Conservation (phyloP, 1,284 basidiomycete species). For the Takashimella koratensis region DNA sequence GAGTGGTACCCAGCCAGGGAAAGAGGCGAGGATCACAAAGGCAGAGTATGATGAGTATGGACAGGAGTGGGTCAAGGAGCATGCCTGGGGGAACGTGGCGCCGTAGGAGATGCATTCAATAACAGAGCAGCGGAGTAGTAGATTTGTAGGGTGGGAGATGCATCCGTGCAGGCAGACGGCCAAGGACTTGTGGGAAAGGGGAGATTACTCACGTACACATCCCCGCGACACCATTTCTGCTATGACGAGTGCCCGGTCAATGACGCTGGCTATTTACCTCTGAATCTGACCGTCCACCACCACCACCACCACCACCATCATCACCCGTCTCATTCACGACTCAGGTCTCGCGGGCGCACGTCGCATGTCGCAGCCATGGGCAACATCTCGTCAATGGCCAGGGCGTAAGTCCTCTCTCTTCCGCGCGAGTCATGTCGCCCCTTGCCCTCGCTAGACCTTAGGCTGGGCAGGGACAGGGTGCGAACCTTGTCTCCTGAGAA, state of each 20-base stretch:
- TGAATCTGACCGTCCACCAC: no score
- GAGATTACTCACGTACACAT: no score
- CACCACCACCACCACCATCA: background rate
- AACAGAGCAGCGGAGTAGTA: no score
- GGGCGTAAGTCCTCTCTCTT: slow-evolving; percentile 36
- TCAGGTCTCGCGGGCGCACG: background rate
- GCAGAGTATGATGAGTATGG: slow-evolving; percentile 91
- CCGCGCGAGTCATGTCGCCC: background rate
- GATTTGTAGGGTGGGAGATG: no score
- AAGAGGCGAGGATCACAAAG: slow-evolving; percentile 60
- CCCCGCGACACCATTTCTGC: no score
- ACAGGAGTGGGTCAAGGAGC: slow-evolving; percentile 62
- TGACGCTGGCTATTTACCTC: no score
- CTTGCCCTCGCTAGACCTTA: background rate
- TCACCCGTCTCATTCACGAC: background rate
- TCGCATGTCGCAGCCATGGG: slow-evolving; percentile 23
- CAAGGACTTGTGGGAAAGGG: no score
- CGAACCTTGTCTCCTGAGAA: no score
- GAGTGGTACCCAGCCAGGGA: slow-evolving; percentile 61
- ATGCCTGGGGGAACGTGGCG: slow-evolving; percentile 50
- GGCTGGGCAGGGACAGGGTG: background rate
- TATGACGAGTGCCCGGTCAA: no score
- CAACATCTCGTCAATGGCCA: slow-evolving; percentile 49
- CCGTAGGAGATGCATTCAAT: slow-evolving; percentile 17
- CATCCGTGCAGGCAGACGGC: no score